Conservation (phyloP, 345 rosid genomes). For the Eucalyptus coolabah region DNA sequence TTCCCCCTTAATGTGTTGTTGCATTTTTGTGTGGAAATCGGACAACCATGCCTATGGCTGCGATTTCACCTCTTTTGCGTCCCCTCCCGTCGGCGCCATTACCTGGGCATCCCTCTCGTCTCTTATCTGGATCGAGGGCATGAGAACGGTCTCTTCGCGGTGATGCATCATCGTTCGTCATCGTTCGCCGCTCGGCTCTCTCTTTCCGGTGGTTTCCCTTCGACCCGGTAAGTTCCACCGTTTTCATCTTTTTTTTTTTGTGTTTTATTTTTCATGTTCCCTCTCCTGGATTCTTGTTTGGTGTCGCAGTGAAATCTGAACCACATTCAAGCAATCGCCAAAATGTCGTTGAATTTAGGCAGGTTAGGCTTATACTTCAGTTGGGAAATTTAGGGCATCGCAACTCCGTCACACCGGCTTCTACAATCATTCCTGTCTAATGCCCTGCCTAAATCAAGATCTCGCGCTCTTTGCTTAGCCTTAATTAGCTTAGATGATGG, state of each 20-base stretch:
- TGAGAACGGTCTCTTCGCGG: neutral
- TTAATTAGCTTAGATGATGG: neutral
- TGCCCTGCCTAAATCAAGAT: neutral
- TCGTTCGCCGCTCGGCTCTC: neutral
- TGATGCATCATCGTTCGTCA: neutral
- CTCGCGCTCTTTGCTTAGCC: neutral
- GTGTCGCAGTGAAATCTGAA: neutral
- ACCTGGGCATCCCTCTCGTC: neutral
- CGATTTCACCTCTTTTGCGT: neutral
- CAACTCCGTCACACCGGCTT: neutral
- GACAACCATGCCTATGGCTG: neutral
- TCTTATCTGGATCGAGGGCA: neutral
- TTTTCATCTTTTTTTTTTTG: neutral
- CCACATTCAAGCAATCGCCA: neutral
- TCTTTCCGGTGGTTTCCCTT: neutral
- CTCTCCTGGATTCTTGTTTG: neutral
- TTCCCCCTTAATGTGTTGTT: neutral
- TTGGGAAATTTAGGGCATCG: neutral
- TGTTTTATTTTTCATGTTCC: neutral
- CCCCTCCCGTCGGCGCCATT: neutral
- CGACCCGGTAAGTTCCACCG: neutral
- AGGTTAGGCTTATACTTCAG: neutral
- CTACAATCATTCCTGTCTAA: neutral
- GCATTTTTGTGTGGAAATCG: neutral
- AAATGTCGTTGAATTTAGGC: neutral